phyloP scores from a whole-genome alignment of 2,329 filamentous ascomycete genomes.

The Blastomyces gilchristii region DNA sequence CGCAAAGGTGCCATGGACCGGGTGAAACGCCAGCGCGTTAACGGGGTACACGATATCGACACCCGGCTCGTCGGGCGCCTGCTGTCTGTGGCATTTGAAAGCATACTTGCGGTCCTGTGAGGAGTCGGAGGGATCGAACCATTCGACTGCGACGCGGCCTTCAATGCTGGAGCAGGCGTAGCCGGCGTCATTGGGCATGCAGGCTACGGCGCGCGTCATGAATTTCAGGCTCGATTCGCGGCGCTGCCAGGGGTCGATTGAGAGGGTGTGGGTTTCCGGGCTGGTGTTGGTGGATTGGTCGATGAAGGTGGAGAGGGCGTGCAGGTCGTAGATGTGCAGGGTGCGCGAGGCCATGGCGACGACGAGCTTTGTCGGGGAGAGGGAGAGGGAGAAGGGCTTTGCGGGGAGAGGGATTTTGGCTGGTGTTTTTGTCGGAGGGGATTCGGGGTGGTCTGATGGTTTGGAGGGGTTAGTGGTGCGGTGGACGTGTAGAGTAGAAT shows the following conservation, averaged over 20 bases:
- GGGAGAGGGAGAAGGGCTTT: slow-evolving; percentile 77
- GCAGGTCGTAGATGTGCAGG: slow-evolving; percentile 89
- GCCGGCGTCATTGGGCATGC: slow-evolving; percentile 92
- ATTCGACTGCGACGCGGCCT: slow-evolving; percentile 90
- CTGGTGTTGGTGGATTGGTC: slow-evolving; percentile 37
- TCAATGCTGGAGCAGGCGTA: slow-evolving; percentile 92
- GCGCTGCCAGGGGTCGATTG: slow-evolving; percentile 76
- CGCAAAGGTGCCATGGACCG: slow-evolving; percentile 71
- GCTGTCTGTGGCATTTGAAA: slow-evolving; percentile 92
- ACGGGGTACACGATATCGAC: slow-evolving; percentile 84
- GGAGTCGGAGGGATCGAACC: slow-evolving; percentile 83
- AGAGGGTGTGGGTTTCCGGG: slow-evolving; percentile 30
- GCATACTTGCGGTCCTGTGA: slow-evolving; percentile 92
- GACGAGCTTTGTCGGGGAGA: slow-evolving; percentile 74
- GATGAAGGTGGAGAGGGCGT: slow-evolving; percentile 48
- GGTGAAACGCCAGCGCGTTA: slow-evolving; percentile 82
- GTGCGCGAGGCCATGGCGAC: slow-evolving; percentile 91
- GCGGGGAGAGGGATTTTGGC: slow-evolving; percentile 62
- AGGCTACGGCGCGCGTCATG: slow-evolving; percentile 83
- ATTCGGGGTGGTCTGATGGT: slow-evolving; percentile 21
- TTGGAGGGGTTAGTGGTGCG: slow-evolving; percentile 44
- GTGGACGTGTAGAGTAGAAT: slow-evolving; percentile 80
- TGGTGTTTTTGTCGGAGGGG: slow-evolving; percentile 30
- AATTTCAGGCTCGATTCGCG: slow-evolving; percentile 93
- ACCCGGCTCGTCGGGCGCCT: slow-evolving; percentile 35